phyloP scores from a whole-genome alignment of 2,329 filamentous ascomycete genomes.

The Massarina eburnea region DNA sequence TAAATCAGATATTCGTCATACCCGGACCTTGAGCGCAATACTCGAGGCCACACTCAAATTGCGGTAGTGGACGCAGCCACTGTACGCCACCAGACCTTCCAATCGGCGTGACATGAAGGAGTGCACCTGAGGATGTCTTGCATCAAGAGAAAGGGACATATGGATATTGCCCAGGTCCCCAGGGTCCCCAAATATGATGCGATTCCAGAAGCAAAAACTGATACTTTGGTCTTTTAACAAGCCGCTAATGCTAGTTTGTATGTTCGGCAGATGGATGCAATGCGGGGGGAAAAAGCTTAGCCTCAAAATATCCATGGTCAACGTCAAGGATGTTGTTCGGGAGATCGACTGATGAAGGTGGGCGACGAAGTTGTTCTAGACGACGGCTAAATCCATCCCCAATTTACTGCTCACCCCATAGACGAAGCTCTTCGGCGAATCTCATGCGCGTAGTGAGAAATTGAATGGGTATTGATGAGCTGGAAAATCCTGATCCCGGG shows the following conservation, averaged over 20 bases:
- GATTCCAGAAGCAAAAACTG: constrained; percentile 2
- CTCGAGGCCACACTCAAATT: constrained; percentile 14
- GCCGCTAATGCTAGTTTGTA: constrained; percentile 12
- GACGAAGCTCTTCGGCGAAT: constrained; percentile 10
- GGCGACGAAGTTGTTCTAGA: constrained; percentile 21
- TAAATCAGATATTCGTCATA: constrained; percentile 22
- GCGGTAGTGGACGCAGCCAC: constrained; percentile 7
- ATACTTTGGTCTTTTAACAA: constrained; percentile 11
- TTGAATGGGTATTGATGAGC: constrained; percentile 9
- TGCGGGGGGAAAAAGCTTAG: constrained; percentile 35
- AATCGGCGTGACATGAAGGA: neutral
- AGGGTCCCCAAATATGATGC: constrained; percentile 1
- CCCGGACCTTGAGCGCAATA: constrained; percentile 18
- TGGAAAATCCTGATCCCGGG: constrained; percentile 5
- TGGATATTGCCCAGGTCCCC: neutral
- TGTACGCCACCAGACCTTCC: constrained; percentile 5
- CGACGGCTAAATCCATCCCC: constrained; percentile 28
- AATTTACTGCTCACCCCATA: constrained; percentile 20
- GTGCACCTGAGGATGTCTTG: neutral
- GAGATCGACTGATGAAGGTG: constrained; percentile 17
- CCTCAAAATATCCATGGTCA: constrained; percentile 16
- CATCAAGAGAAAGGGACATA: neutral
- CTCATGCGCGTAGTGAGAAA: constrained; percentile 5
- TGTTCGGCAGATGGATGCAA: constrained; percentile 33
- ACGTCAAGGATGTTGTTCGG: constrained; percentile 14